A percentile compares a stretch with the other conserved stretches of the same genome.
Evolutionary conservation across 23 red algal species (phyloP).

Genomic region (Chondrus crispus): DNA sequence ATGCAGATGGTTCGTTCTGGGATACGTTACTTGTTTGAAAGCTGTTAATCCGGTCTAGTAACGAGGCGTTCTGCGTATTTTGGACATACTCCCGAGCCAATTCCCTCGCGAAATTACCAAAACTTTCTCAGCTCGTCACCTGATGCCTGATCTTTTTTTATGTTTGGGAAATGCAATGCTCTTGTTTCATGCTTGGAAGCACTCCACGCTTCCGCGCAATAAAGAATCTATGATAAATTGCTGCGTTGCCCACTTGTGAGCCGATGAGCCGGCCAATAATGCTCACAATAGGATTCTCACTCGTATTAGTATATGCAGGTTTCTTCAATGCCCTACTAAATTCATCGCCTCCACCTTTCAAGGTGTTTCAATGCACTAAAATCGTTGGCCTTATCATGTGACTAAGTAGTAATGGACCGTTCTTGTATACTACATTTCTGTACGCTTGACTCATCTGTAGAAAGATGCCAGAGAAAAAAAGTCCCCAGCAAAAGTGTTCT

Average conservation of each 20-base stretch:
- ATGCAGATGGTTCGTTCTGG: too few relatives aligned
- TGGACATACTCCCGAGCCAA: neutral
- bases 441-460: slow-evolving; percentile 13
- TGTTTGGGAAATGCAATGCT: too few relatives aligned
- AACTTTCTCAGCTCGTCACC: neutral
- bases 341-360: slow-evolving; percentile 27
- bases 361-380: slow-evolving; percentile 4
- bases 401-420: neutral
- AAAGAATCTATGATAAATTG: neutral
- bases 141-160: neutral
- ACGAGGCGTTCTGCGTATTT: too few relatives aligned
- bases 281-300: slow-evolving; percentile 15
- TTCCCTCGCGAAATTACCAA: neutral
- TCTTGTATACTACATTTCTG: neutral
- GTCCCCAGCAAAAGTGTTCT: neutral
- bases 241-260: neutral
- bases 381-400: neutral
- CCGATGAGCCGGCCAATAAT: neutral
- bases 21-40: too few relatives aligned
- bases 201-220: neutral
- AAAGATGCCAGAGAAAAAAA: neutral
- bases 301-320: neutral
- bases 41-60: too few relatives aligned
- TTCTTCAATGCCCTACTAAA: neutral
- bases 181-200: too few relatives aligned